Percentiles rank a stretch among this genome's conserved stretches.
These are phyloP conservation scores for Pelargonium myrrhifolium DNA, from an alignment of 441 rosid species.

Conservation along the genomic window DNA sequence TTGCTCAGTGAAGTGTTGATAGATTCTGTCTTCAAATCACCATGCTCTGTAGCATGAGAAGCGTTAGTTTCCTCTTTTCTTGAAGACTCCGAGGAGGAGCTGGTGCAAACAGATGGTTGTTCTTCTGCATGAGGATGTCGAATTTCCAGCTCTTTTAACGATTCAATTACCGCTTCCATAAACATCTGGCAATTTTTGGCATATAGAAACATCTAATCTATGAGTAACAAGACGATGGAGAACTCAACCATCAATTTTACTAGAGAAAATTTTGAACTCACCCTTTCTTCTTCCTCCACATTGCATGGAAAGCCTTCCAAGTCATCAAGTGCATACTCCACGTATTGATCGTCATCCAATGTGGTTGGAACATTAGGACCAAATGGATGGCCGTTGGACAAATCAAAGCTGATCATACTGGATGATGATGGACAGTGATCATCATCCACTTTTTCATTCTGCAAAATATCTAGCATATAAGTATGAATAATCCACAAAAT, in stretches of 20 bases:
- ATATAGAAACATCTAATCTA: neutral
- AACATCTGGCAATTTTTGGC: slow-evolving; percentile 52
- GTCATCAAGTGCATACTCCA: slow-evolving; percentile 73
- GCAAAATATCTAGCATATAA: slow-evolving; percentile 17
- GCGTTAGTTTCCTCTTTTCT: slow-evolving; percentile 22
- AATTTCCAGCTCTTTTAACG: slow-evolving; percentile 62
- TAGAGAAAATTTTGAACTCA: slow-evolving; percentile 21
- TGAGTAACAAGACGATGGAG: neutral
- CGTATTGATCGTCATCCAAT: slow-evolving; percentile 56
- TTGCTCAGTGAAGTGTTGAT: slow-evolving; percentile 19
- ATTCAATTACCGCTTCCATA: slow-evolving; percentile 75
- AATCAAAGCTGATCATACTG: slow-evolving; percentile 73
- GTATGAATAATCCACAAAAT: neutral
- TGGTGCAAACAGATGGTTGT: slow-evolving; percentile 23
- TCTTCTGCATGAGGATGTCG: slow-evolving; percentile 32
- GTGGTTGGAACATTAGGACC: slow-evolving; percentile 55
- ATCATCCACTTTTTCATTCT: slow-evolving; percentile 46
- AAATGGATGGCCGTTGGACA: slow-evolving; percentile 48
- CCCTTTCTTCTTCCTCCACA: slow-evolving; percentile 86
- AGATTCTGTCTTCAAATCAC: slow-evolving; percentile 24
- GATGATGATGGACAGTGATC: slow-evolving; percentile 48
- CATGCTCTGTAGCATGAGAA: slow-evolving; percentile 25
- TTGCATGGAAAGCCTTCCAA: slow-evolving; percentile 63
- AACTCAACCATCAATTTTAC: neutral
- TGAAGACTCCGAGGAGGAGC: slow-evolving; percentile 26